Base-by-base conservation (phyloP, 2,329 filamentous ascomycete species). In the Claviceps fusiformis region DNA sequence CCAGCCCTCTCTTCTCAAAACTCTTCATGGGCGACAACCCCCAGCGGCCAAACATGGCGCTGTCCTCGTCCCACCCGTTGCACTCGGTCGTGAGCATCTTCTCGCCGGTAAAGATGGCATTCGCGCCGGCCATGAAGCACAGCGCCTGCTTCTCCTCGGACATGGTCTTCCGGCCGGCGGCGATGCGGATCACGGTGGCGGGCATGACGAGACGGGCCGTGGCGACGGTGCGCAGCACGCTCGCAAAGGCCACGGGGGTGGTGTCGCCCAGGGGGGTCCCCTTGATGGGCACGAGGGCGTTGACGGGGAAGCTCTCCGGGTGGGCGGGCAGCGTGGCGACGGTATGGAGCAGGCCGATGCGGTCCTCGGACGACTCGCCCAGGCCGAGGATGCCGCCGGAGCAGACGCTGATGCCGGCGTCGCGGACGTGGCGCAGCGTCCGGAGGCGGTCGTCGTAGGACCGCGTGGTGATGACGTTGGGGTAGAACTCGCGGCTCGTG, bases 81-180 rank as follows among this genome's bases (percentile, higher is more conserved):
- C 89, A 95, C 56, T 90, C 87, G 0, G 90, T 95, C 5, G 90
- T 95, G 71, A 95, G 69, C 90, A 95, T 95, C 77, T 92, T 95
- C 74, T 95, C 90, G 9, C 90, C 90, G 0, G 90, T 95, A 67
- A 95, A 95, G 39, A 95, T 86, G n/a, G 90, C 90, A 63, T 95
- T 95, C 1, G 90, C 90, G 15, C 90, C 90, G 0, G 89, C 89
- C 80, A 88, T 85, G 73, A 95, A 95, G 70, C 89, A 95, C 60
- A 92, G 68, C 15, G 89, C 84, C 72, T 95, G 90, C 73, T 95
- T 86, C 71, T 93, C 89, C 72, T 95, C 90, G 4, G 81, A 79
- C 80, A 95, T 86, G 13, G 84, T 87, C 67, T 88, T 90, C 50
- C 90, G 77, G 3, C 90, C 90, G 0, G 90, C 90, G 0, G 90